Percentiles rank a stretch among this genome's conserved stretches.
phyloP scores from a whole-genome alignment of 495 filamentous ascomycete genomes.

The Talaromyces ruber region DNA sequence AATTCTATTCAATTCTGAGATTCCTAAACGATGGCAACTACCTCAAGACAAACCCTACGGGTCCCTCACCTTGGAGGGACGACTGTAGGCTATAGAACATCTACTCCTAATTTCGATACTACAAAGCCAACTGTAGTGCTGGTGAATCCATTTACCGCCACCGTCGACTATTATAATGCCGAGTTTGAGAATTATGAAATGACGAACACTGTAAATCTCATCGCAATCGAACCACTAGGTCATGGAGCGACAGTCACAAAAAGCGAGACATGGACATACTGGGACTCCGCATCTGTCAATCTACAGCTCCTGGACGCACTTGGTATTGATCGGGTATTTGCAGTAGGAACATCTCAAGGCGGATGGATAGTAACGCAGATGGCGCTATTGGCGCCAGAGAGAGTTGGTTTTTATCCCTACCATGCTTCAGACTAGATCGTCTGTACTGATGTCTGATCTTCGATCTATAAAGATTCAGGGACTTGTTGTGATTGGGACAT shows the following conservation, averaged over 20 bases:
- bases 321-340: constrained; percentile 46
- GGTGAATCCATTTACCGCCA: constrained; percentile 28
- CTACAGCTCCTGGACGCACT: constrained; percentile 43
- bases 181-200: constrained; percentile 21
- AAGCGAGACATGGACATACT: constrained; percentile 39
- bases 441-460: background rate
- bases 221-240: constrained; percentile 44
- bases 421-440: background rate
- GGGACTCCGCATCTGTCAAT: constrained; percentile 44
- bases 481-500: constrained; percentile 52
- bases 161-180: constrained; percentile 19
- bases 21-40: background rate
- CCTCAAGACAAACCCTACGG: constrained; percentile 11
- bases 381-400: constrained; percentile 52
- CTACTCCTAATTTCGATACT: constrained; percentile 18
- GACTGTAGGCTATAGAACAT: constrained; percentile 24
- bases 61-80: constrained; percentile 32
- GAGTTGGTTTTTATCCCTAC: constrained; percentile 17
- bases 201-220: constrained; percentile 29
- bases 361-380: constrained; percentile 53
- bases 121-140: constrained; percentile 29
- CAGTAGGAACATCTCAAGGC: constrained; percentile 54
- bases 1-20: background rate
- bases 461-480: constrained; percentile 19
- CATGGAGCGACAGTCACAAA: constrained; percentile 37